These are phyloP conservation scores for Mastigamoeba balamuthi DNA, from an alignment of 78 protist species.

Conservation along the genomic window DNA sequence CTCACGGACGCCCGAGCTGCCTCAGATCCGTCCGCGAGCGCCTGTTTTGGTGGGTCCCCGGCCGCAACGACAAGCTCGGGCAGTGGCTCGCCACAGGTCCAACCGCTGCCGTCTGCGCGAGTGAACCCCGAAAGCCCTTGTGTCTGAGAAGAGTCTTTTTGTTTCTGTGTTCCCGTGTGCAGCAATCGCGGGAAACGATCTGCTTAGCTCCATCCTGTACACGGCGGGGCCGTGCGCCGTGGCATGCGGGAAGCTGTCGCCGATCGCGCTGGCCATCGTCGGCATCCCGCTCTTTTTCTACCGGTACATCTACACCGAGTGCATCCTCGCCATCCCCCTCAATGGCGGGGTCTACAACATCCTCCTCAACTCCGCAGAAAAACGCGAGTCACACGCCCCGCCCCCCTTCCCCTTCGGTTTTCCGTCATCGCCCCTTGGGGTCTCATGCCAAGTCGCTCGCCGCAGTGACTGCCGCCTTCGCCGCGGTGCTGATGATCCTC, in stretches of 20 bases:
- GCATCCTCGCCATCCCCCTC: neutral
- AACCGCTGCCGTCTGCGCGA: neutral
- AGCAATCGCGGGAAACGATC: neutral
- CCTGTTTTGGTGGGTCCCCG: neutral
- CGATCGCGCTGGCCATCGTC: slow-evolving; percentile 50
- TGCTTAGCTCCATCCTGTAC: slow-evolving; percentile 27
- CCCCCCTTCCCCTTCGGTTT: too few species aligned
- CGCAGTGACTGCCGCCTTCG: slow-evolving; percentile 65
- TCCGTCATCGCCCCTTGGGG: too few species aligned
- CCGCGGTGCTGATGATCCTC: slow-evolving; percentile 64
- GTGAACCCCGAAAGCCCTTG: neutral
- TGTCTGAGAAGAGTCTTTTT: neutral
- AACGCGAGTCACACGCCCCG: too few species aligned
- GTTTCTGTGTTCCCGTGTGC: neutral
- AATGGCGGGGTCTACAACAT: slow-evolving; percentile 68
- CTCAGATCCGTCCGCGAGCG: too few species aligned
- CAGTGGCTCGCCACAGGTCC: neutral
- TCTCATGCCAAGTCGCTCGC: too few species aligned
- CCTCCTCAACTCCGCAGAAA: slow-evolving; percentile 66
- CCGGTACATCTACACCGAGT: slow-evolving; percentile 37
- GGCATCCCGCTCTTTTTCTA: slow-evolving; percentile 55
- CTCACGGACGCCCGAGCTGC: too few species aligned
- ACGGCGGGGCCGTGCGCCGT: slow-evolving; percentile 39
- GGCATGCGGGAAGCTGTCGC: slow-evolving; percentile 57
- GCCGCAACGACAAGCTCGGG: neutral